Evolutionary conservation across 2,329 filamentous ascomycete species (phyloP), one percentile per base, ranked within the genome.

Genomic region (Stylonectria norvegica): DNA sequence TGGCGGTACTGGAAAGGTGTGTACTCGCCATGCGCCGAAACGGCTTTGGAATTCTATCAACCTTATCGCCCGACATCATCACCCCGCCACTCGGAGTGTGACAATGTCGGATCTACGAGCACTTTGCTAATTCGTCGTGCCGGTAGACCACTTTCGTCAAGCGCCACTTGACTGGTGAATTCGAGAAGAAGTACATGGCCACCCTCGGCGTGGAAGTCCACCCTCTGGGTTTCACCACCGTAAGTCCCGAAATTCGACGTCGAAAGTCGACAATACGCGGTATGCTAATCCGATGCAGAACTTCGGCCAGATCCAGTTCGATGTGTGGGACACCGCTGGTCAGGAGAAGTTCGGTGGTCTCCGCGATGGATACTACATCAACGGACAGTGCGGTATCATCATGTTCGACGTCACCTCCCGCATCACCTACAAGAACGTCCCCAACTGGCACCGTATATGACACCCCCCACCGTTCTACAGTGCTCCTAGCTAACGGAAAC

Each of bases 361-460:
- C 64, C 88, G 91, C 77, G 91, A 98, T 73, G 91, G 91, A 60
- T 98, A 98, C 84, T 98, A 98, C 80, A 98, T 98, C 81, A 96
- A 96, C 78, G 91, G 91, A 65, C 91, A 97, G 76, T 97, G 91
- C 73, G 91, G 93, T 76, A 96, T 98, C 79, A 97, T 98, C 84
- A 98, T 98, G 91, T 98, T 98, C 72, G 91, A 98, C 72, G 91
- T 98, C 57, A 97, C 93, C 52, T 96, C 91, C 59, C 88, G 93
- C 67, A 97, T 98, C 71, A 98, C 93, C 70, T 98, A 98, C 86
- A 98, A 98, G 86, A 98, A 98, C 79, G 93, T 98, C 53, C 93
- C 93, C 76, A 97, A 97, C 86, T 98, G 93, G 93, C 93, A 98
- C 75, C 93, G 93, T 95, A 84, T 69, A 89, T 46, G 9, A 28